These are phyloP conservation scores for Solanum etuberosum DNA, from an alignment of 257 asterid species.

Conservation along the genomic window DNA sequence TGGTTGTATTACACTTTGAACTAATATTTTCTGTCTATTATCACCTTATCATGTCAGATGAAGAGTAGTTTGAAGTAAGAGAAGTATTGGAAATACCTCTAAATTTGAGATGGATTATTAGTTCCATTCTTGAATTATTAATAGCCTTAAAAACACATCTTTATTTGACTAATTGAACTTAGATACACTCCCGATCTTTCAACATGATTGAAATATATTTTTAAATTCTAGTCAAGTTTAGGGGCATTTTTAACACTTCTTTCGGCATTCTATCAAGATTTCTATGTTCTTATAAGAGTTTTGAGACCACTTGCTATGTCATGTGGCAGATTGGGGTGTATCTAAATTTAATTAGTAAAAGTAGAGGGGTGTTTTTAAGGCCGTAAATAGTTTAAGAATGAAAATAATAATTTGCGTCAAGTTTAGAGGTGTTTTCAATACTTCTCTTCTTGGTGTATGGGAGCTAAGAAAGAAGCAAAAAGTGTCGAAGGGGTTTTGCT, in stretches of 20 bases:
- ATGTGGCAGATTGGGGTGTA: not conserved
- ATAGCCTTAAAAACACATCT: not conserved
- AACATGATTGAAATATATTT: not conserved
- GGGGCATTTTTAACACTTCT: not conserved
- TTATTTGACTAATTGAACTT: too few species aligned
- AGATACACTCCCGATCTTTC: not conserved
- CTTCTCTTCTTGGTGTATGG: not conserved
- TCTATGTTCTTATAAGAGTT: not conserved
- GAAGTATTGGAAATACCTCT: too few species aligned
- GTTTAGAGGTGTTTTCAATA: not conserved
- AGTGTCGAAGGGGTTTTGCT: not conserved
- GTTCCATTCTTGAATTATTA: too few species aligned
- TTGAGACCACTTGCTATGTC: not conserved
- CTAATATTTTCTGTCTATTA: not conserved
- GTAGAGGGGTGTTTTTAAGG: not conserved
- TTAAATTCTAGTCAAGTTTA: too few species aligned
- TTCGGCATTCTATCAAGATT: not conserved
- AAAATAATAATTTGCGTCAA: fast-evolving
- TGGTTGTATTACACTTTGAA: not conserved
- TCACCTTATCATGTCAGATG: not conserved
- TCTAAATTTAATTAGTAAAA: too few species aligned
- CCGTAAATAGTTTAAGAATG: too few species aligned
- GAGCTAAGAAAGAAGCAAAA: not conserved
- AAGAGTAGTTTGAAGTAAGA: not conserved
- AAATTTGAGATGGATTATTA: too few species aligned